These are phyloP conservation scores for Aureobasidium subglaciale DNA, from an alignment of 2,329 filamentous ascomycete species.

Conservation along the genomic window DNA sequence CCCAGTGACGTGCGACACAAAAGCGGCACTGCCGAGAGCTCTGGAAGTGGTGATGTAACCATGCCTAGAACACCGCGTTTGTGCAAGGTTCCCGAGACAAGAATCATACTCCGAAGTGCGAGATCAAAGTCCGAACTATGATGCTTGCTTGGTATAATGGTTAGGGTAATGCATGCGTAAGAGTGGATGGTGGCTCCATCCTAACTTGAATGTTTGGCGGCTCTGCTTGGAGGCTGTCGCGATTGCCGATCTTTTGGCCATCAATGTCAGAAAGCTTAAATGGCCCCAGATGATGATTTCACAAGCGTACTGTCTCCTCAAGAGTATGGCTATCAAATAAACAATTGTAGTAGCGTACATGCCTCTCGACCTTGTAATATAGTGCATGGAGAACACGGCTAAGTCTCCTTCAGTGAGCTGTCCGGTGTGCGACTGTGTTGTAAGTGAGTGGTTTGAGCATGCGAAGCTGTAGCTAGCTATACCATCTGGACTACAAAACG, in stretches of 20 bases:
- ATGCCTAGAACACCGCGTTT: no score
- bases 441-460: no score
- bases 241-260: neutral
- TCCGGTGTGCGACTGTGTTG: no score
- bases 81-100: no score
- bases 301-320: no score
- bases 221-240: neutral
- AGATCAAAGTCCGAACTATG: slow-evolving; percentile 3
- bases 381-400: no score
- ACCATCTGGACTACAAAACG: neutral
- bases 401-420: no score
- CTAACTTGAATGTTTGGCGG: no score
- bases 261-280: neutral
- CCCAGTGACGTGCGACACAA: neutral
- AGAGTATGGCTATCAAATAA: no score
- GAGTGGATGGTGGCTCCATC: neutral
- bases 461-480: neutral
- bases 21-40: neutral
- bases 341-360: no score
- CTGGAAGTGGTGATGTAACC: neutral
- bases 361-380: no score
- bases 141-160: neutral
- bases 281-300: neutral
- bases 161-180: no score
- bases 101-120: slow-evolving; percentile 10